Evolutionary conservation across 2,329 filamentous ascomycete genomes (phyloP), one percentile per base, ranked within the genome.

Genomic region (Leptographium procerum): DNA sequence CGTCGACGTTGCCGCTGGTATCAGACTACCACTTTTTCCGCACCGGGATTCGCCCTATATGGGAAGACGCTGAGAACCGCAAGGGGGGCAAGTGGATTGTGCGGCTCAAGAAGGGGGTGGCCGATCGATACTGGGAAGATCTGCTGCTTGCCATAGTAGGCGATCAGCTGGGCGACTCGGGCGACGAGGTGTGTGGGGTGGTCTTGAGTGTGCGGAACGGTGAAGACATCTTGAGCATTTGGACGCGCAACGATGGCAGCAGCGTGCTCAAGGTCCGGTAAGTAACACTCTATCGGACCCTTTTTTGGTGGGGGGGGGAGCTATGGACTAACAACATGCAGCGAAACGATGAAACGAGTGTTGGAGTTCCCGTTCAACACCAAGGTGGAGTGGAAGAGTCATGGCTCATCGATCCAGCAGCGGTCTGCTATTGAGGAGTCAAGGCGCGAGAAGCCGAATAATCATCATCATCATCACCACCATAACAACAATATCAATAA

Each of bases 1-100:
- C 95, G 2, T 97, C 91, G 40, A 77, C 81, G 36, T 78, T 99
- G 59, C 92, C 92, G 8, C 86, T 92, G 5, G 92, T 97, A 33
- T 96, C 91, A 28, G 94, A 99, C 73, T 99, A 96, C 70, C 94
- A 99, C 71, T 86, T 99, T 61, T 99, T 99, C 78, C 95, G 94
- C 73, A 91, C 94, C 69, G 92, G 91, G 57, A 91, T 99, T 61
- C 85, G 94, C 61, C 94, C 94, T 26, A 94, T 99, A 66, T 99
- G 94, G 94, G 94, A 99, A 72, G 94, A 99, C 66, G 91, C 96
- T 52, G 90, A 95, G 70, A 99, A 99, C 75, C 94, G 90, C 72
- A 87, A 86, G 65, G 94, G 94, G 57, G 94, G 94, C 56, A 99
- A 99, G 75, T 99, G 92, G 92, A 91, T 96, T 64, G 86, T 99